A percentile compares a stretch with the other conserved stretches of the same genome.
These are phyloP conservation scores for Naumovozyma dairenensis DNA, from an alignment of 805 yeast genomes.

Conservation along the genomic window DNA sequence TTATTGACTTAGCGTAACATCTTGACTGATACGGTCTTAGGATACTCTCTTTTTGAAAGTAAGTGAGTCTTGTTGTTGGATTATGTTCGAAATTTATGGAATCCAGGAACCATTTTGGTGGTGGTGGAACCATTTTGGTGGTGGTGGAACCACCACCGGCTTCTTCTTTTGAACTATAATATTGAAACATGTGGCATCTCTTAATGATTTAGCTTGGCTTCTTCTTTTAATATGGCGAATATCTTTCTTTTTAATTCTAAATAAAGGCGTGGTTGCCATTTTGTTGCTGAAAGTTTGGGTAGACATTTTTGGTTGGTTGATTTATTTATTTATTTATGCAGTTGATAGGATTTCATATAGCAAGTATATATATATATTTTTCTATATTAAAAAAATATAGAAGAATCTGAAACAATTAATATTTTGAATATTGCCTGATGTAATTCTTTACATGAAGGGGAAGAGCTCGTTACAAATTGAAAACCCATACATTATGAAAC, in stretches of 20 bases:
- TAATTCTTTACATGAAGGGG: not conserved
- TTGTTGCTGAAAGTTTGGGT: too few species aligned
- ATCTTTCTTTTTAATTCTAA: not conserved
- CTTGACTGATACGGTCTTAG: constrained; percentile 1
- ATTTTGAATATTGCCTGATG: not conserved
- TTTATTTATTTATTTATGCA: too few species aligned
- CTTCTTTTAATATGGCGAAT: not conserved
- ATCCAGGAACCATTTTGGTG: not conserved
- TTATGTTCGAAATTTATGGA: not conserved
- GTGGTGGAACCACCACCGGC: not conserved
- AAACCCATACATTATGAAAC: not conserved
- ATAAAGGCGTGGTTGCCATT: not conserved
- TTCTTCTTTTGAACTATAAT: too few species aligned
- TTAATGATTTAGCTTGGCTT: not conserved
- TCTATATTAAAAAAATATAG: too few species aligned
- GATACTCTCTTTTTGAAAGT: constrained; percentile 1
- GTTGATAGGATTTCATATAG: not conserved
- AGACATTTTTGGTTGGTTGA: too few species aligned
- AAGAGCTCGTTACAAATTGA: not conserved
- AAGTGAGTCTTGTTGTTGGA: not conserved
- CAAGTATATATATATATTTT: not conserved
- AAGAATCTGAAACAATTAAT: too few species aligned
- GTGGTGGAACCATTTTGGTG: not conserved
- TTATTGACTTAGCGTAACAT: constrained; percentile 7
- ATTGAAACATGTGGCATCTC: not conserved